A percentile compares a stretch with the other conserved stretches of the same genome.
Conservation (phyloP, 768 basidiomycete species). For the Lactifluus rugatus region DNA sequence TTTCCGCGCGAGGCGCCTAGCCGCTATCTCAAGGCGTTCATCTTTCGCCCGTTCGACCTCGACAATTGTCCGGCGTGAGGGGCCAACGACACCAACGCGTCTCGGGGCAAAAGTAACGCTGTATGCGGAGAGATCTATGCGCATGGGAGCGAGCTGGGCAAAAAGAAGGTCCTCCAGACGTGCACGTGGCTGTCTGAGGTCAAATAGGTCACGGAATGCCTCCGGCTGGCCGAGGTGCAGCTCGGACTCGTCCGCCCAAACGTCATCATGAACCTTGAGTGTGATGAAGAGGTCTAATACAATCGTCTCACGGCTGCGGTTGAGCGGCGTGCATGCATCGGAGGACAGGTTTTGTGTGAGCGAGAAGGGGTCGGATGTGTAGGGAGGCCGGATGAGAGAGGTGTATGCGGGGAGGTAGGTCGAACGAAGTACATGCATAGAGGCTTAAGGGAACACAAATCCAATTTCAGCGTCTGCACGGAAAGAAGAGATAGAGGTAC, state of each 20-base stretch:
- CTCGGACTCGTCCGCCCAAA: slow-evolving; percentile 63
- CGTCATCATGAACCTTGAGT: slow-evolving; percentile 71
- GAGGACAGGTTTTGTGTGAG: slow-evolving; percentile 3
- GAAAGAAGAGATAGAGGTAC: neutral
- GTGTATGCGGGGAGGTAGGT: slow-evolving; percentile 62
- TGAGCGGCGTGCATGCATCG: slow-evolving; percentile 26
- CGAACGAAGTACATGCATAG: slow-evolving; percentile 74
- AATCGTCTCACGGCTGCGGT: slow-evolving; percentile 61
- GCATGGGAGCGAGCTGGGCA: slow-evolving; percentile 33
- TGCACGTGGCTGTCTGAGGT: slow-evolving; percentile 61
- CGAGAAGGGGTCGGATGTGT: slow-evolving; percentile 71
- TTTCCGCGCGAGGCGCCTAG: slow-evolving; percentile 17
- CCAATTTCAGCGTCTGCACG: neutral
- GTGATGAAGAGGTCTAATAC: slow-evolving; percentile 73
- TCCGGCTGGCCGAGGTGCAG: slow-evolving; percentile 70
- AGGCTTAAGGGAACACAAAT: too few relatives aligned
- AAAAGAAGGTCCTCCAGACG: slow-evolving; percentile 68
- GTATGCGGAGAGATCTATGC: slow-evolving; percentile 22
- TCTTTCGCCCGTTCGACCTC: slow-evolving; percentile 19
- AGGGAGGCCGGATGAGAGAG: slow-evolving; percentile 52
- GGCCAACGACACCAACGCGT: slow-evolving; percentile 7
- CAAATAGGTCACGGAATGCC: slow-evolving; percentile 70
- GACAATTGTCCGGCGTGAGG: slow-evolving; percentile 15
- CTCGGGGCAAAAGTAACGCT: slow-evolving; percentile 5
- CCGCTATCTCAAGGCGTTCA: slow-evolving; percentile 21